phyloP scores from a whole-genome alignment of 768 basidiomycete genomes.

The Amanita subjunquillea region DNA sequence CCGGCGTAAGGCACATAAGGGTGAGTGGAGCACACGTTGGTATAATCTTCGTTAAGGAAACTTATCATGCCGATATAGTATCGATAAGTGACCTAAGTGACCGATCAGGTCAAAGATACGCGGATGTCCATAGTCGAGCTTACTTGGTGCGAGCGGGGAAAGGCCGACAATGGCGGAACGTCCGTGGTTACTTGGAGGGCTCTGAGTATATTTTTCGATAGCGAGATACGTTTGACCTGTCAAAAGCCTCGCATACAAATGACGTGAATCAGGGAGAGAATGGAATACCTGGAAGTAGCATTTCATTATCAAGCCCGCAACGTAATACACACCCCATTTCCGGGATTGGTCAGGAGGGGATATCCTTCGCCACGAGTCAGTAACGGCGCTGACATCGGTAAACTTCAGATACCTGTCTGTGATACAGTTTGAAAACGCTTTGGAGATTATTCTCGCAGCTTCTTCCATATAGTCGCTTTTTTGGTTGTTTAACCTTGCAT shows the following conservation, averaged over 20 bases:
- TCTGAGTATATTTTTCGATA: constrained; percentile 86
- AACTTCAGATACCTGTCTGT: constrained; percentile 43
- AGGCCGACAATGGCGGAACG: constrained; percentile 65
- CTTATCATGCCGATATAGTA: constrained; percentile 94
- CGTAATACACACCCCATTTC: constrained; percentile 89
- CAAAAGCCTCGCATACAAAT: not conserved
- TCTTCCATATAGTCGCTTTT: constrained; percentile 73
- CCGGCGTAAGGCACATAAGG: not conserved
- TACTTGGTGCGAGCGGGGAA: constrained; percentile 83
- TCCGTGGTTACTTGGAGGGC: constrained; percentile 82
- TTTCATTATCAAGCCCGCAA: constrained; percentile 86
- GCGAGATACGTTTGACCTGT: constrained; percentile 83
- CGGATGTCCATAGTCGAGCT: constrained; percentile 2
- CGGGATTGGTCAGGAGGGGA: constrained; percentile 67
- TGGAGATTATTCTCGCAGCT: constrained; percentile 76
- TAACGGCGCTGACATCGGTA: not conserved
- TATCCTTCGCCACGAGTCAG: constrained; percentile 25
- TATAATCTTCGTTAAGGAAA: constrained; percentile 88
- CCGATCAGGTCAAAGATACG: not conserved
- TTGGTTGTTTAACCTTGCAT: constrained; percentile 45
- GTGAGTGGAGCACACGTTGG: constrained; percentile 40
- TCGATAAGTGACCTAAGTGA: constrained; percentile 65
- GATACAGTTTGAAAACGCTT: constrained; percentile 84
- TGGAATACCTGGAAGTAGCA: constrained; percentile 80
- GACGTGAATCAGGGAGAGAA: constrained; percentile 8